Evolutionary conservation across 2,329 filamentous ascomycete species (phyloP).

Genomic region (Ophiostoma sp.): DNA sequence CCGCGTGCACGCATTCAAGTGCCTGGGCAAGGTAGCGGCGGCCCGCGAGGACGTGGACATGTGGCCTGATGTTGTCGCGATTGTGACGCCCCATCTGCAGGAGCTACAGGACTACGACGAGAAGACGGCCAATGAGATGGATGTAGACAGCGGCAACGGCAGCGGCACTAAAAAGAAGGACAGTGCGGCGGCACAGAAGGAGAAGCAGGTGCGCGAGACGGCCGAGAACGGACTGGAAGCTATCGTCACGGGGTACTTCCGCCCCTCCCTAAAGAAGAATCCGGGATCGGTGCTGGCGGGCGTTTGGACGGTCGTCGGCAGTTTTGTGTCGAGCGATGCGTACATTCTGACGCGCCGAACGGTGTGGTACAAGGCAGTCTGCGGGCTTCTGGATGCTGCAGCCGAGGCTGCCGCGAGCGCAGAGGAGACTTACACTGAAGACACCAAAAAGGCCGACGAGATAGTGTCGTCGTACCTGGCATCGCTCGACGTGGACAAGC

Average conservation of each 20-base stretch:
- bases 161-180: slow-evolving; percentile 17
- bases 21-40: slow-evolving; percentile 67
- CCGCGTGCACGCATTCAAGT: slow-evolving; percentile 66
- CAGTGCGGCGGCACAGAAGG: slow-evolving; percentile 30
- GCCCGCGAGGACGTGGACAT: slow-evolving; percentile 68
- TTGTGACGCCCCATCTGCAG: slow-evolving; percentile 60
- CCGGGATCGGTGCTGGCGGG: slow-evolving; percentile 38
- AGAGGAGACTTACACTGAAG: slow-evolving; percentile 30
- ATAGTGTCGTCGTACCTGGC: slow-evolving; percentile 40
- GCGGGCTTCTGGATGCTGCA: slow-evolving; percentile 45
- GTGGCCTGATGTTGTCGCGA: slow-evolving; percentile 58
- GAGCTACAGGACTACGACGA: slow-evolving; percentile 58
- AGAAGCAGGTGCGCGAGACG: slow-evolving; percentile 41
- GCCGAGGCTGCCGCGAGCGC: slow-evolving; percentile 26
- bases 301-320: slow-evolving; percentile 40
- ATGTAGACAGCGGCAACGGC: slow-evolving; percentile 17
- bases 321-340: slow-evolving; percentile 37
- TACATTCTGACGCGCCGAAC: slow-evolving; percentile 44
- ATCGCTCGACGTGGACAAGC: slow-evolving; percentile 44
- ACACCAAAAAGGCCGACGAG: slow-evolving; percentile 29
- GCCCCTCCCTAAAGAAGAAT: slow-evolving; percentile 36
- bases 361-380: slow-evolving; percentile 48
- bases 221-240: slow-evolving; percentile 49
- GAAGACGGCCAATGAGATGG: slow-evolving; percentile 30
- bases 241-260: slow-evolving; percentile 47